A percentile compares a stretch with the other conserved stretches of the same genome.
Conservation (phyloP, 495 filamentous ascomycete species). For the Oidiodendron maius region DNA sequence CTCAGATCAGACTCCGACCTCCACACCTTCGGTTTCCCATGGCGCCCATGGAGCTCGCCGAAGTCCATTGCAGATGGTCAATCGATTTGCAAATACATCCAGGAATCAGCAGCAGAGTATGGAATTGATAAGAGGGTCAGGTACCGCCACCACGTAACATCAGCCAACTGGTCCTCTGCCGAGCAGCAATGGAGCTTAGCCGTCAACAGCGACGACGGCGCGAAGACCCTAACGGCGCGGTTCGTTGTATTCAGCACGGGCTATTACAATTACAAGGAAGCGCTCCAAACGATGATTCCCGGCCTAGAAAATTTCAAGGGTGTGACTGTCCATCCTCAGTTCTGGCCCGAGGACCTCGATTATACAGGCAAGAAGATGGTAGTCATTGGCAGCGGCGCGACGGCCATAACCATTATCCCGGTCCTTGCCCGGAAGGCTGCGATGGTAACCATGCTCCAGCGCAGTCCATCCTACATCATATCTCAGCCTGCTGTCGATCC, state of each 20-base stretch:
- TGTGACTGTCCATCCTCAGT: conserved; percentile 53
- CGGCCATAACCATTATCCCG: conserved; percentile 50
- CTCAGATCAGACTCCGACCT: conserved; percentile 62
- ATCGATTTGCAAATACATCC: conserved; percentile 57
- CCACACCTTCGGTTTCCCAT: conserved; percentile 61
- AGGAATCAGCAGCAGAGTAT: conserved; percentile 47
- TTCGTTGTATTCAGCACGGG: conserved; percentile 61
- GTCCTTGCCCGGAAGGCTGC: conserved; percentile 39
- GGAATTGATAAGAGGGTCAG: conserved; percentile 59
- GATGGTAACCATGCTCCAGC: conserved; percentile 52
- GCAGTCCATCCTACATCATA: conserved; percentile 52
- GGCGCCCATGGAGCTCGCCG: conserved; percentile 56
- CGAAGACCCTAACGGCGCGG: conserved; percentile 40
- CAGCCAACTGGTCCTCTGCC: conserved; percentile 54
- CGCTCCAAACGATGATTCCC: conserved; percentile 50
- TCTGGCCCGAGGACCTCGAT: conserved; percentile 50
- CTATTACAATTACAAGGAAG: conserved; percentile 61
- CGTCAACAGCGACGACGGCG: conserved; percentile 42
- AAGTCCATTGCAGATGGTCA: conserved; percentile 56
- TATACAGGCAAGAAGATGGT: conserved; percentile 44
- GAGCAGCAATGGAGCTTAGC: conserved; percentile 56
- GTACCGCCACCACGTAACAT: conserved; percentile 49
- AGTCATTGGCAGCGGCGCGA: conserved; percentile 53
- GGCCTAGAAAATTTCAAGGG: conserved; percentile 54
- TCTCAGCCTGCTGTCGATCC: conserved; percentile 37